phyloP scores from a whole-genome alignment of 2,329 filamentous ascomycete species.

The Eutypa lata region DNA sequence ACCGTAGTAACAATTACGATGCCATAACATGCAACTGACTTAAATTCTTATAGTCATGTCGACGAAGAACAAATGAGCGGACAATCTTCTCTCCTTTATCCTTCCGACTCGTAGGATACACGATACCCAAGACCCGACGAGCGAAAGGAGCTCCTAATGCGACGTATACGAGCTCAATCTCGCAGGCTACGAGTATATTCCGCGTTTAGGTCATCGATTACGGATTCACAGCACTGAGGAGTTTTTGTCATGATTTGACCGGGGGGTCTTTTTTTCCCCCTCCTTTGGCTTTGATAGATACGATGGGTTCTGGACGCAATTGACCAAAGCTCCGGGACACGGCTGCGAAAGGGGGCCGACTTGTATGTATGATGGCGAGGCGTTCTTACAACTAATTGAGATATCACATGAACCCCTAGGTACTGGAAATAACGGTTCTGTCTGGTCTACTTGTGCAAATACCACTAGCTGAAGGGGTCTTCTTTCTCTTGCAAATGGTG shows the following conservation, averaged over 20 bases:
- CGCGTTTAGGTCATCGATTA: constrained; percentile 23
- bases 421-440: not conserved
- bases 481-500: not conserved
- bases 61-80: constrained; percentile 35
- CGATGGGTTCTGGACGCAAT: constrained; percentile 13
- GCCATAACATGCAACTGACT: constrained; percentile 7
- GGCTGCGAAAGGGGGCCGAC: constrained; percentile 25
- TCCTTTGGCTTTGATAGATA: constrained; percentile 28
- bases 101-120: constrained; percentile 20
- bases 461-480: not conserved
- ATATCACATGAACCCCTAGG: constrained; percentile 23
- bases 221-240: constrained; percentile 29
- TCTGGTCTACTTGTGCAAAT: not conserved
- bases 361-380: constrained; percentile 46
- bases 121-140: constrained; percentile 19
- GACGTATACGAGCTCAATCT: constrained; percentile 23
- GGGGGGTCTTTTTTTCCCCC: constrained; percentile 34
- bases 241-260: constrained; percentile 31
- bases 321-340: constrained; percentile 8
- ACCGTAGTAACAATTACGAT: not conserved
- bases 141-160: constrained; percentile 17
- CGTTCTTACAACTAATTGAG: constrained; percentile 47
- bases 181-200: constrained; percentile 33
- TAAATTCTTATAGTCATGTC: constrained; percentile 36
- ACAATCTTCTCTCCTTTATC: constrained; percentile 16